Percentiles rank a stretch among this genome's conserved stretches.
Conservation (phyloP, 768 basidiomycete genomes). For the Hortiboletus campestris region DNA sequence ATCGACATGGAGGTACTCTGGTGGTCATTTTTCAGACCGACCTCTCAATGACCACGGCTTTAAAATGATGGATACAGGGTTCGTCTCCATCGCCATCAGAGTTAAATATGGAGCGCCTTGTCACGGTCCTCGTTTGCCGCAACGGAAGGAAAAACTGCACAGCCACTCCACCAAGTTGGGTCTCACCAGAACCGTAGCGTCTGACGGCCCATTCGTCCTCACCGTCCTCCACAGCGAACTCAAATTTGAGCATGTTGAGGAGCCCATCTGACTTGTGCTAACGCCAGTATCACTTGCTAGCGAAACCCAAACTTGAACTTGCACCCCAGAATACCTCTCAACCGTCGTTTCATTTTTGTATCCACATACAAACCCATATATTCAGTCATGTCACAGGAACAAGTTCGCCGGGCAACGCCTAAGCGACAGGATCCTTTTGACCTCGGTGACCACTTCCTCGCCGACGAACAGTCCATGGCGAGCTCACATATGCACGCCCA, state of each 20-base stretch:
- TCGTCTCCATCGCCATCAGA: neutral
- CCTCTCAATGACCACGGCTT: too few species aligned
- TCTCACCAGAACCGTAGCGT: neutral
- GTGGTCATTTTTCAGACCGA: too few species aligned
- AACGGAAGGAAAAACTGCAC: constrained; percentile 5
- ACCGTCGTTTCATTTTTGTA: neutral
- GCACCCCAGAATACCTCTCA: neutral
- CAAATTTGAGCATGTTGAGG: constrained; percentile 19
- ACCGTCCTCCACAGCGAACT: constrained; percentile 10
- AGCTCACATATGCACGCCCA: constrained; percentile 46
- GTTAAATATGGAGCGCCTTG: too few species aligned
- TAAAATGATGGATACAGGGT: neutral
- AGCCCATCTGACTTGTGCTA: neutral
- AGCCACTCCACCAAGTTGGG: constrained; percentile 14
- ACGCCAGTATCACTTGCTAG: neutral
- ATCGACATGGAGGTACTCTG: too few species aligned
- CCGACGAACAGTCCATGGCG: constrained; percentile 51
- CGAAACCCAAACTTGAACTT: neutral
- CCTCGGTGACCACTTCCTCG: constrained; percentile 60
- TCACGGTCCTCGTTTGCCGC: neutral
- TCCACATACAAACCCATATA: neutral
- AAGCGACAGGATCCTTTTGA: constrained; percentile 67
- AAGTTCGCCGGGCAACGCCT: constrained; percentile 14
- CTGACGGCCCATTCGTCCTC: constrained; percentile 1
- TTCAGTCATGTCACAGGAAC: constrained; percentile 31